Conservation (phyloP, 2,329 filamentous ascomycete species). For the Penicillium sp. region DNA sequence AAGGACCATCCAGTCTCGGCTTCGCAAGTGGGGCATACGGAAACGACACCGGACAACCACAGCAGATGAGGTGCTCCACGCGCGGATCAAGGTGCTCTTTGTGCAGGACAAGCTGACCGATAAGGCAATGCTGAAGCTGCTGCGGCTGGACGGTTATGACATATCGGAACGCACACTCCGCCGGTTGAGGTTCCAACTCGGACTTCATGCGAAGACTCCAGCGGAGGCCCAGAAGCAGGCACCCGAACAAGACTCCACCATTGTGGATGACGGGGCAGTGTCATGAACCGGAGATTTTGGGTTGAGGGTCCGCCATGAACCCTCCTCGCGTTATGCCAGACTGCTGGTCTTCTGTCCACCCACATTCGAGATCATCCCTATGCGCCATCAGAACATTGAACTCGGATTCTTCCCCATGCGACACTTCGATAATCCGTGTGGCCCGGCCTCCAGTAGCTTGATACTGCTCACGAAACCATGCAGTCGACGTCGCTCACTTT, state of each 20-base stretch:
- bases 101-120: conserved; percentile 21
- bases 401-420: neutral
- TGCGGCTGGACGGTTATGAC: conserved; percentile 22
- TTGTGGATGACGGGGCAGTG: neutral
- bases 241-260: conserved; percentile 1
- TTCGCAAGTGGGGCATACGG: conserved; percentile 24
- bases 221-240: conserved; percentile 11
- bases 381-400: neutral
- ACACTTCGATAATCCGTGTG: neutral
- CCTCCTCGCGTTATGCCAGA: neutral
- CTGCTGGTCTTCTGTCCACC: neutral
- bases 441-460: neutral
- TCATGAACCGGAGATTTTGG: neutral
- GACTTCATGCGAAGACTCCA: conserved; percentile 18
- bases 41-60: conserved; percentile 24
- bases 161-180: conserved; percentile 23
- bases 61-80: conserved; percentile 19
- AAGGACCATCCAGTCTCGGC: conserved; percentile 22
- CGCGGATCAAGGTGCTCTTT: conserved; percentile 20
- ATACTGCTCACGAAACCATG: neutral
- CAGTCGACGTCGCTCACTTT: neutral
- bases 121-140: conserved; percentile 22
- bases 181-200: conserved; percentile 22
- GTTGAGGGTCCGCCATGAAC: neutral
- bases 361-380: neutral